A percentile compares a stretch with the other conserved stretches of the same genome.
Evolutionary conservation across 805 yeast species (phyloP).

Genomic region (Saccharomycopsis oosterbeekiorum): DNA sequence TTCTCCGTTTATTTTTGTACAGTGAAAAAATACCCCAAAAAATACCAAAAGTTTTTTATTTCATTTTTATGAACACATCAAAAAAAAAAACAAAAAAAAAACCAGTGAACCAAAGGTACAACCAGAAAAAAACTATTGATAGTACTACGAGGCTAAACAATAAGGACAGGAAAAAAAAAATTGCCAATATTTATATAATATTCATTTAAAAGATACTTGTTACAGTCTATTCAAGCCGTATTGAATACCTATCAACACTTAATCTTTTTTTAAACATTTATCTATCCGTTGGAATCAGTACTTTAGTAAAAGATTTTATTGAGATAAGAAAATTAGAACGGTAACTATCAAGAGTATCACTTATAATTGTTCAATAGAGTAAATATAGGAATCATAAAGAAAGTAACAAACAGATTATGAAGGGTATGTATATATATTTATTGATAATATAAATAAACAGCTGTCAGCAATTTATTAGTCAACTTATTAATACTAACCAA

Average conservation of each 20-base stretch:
- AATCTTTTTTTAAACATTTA: background rate
- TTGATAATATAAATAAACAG: too few species aligned
- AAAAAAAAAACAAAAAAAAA: background rate
- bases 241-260: background rate
- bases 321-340: too few species aligned
- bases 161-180: background rate
- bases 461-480: too few species aligned
- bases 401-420: background rate
- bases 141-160: too few species aligned
- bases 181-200: background rate
- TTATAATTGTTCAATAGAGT: too few species aligned
- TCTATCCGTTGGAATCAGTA: background rate
- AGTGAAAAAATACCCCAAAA: background rate
- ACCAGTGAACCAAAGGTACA: background rate
- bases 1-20: background rate
- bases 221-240: background rate
- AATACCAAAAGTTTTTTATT: background rate
- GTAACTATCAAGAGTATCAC: too few species aligned
- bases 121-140: background rate
- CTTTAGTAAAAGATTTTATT: background rate
- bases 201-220: conserved; percentile 1
- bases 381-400: background rate
- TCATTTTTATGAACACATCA: background rate
- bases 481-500: background rate
- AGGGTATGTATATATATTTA: background rate